Percentiles rank a stretch among this genome's conserved stretches.
Conservation (phyloP, 345 rosid species). For the Aquilaria yunnanensis region DNA sequence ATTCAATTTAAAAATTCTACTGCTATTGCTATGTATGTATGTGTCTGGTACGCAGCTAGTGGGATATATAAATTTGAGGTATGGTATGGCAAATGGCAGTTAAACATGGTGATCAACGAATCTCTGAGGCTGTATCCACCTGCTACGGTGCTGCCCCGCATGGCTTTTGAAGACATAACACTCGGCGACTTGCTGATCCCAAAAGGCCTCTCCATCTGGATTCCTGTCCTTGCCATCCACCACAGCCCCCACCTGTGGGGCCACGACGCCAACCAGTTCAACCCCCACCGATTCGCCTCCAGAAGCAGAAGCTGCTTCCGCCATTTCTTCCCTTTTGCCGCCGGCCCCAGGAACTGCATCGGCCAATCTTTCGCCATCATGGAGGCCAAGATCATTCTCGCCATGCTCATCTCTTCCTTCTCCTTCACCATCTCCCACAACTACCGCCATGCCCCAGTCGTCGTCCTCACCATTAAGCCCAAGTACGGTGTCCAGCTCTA, state of each 20-base stretch:
- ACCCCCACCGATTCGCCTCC: conserved; percentile 59
- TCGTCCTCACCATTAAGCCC: conserved; percentile 68
- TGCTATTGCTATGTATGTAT: no score
- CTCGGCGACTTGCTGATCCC: conserved; percentile 77
- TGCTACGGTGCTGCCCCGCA: conserved; percentile 77
- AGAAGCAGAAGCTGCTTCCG: conserved; percentile 31
- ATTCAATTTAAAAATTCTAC: no score
- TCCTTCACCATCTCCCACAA: conserved; percentile 46
- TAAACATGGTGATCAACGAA: conserved; percentile 84
- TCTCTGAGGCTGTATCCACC: conserved; percentile 91
- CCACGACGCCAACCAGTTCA: conserved; percentile 75
- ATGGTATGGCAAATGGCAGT: conserved; percentile 24
- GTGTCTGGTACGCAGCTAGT: no score
- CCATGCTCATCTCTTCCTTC: conserved; percentile 58
- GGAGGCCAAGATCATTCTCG: conserved; percentile 74
- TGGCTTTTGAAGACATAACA: conserved; percentile 84
- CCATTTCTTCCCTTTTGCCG: conserved; percentile 73
- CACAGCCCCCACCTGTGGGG: conserved; percentile 92
- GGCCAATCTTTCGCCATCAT: conserved; percentile 79
- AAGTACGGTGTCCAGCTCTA: conserved; percentile 67
- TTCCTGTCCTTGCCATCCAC: conserved; percentile 87
- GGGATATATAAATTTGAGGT: no score
- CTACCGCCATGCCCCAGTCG: conserved; percentile 73
- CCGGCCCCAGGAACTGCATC: conserved; percentile 73
- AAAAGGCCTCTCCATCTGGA: conserved; percentile 90